Evolutionary conservation across 1,139 yeast species (phyloP).

Genomic region (Magnusiomyces ingens): DNA sequence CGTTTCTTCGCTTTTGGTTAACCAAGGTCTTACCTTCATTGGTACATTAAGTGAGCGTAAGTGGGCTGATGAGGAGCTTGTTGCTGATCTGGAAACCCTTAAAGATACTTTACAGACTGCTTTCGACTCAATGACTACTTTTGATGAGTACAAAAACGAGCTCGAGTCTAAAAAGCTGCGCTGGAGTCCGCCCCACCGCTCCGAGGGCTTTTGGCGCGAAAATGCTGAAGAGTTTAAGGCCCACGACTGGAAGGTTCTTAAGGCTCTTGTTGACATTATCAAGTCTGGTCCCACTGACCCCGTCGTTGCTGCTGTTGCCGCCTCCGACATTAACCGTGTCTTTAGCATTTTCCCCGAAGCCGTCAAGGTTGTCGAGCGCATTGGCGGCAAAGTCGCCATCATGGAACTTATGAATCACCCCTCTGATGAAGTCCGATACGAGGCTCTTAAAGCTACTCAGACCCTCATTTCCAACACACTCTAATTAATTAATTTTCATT

Average conservation of each 20-base stretch:
- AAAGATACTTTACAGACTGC: conserved; percentile 58
- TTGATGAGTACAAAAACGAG: conserved; percentile 88
- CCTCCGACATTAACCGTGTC: conserved; percentile 71
- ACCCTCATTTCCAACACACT: conserved; percentile 74
- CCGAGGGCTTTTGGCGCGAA: conserved; percentile 84
- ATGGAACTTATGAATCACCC: conserved; percentile 81
- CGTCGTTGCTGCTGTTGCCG: conserved; percentile 44
- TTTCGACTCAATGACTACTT: conserved; percentile 75
- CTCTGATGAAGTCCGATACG: conserved; percentile 85
- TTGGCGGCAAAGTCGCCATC: conserved; percentile 62
- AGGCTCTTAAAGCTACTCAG: conserved; percentile 92
- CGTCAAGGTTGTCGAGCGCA: conserved; percentile 42
- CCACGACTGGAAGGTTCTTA: conserved; percentile 65
- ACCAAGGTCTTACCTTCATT: conserved; percentile 65
- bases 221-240: conserved; percentile 72
- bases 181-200: conserved; percentile 93
- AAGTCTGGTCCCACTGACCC: conserved; percentile 24
- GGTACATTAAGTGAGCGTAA: conserved; percentile 73
- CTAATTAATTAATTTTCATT: conserved; percentile 17
- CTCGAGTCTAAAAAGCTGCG: conserved; percentile 67
- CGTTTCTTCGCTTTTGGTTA: conserved; percentile 65
- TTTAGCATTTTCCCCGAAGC: conserved; percentile 57
- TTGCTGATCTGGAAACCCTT: conserved; percentile 59
- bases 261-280: conserved; percentile 41
- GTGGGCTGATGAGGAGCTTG: conserved; percentile 91